These are phyloP conservation scores for Raffaelea ambrosiae DNA, from an alignment of 2,329 filamentous ascomycete genomes.

Conservation along the genomic window DNA sequence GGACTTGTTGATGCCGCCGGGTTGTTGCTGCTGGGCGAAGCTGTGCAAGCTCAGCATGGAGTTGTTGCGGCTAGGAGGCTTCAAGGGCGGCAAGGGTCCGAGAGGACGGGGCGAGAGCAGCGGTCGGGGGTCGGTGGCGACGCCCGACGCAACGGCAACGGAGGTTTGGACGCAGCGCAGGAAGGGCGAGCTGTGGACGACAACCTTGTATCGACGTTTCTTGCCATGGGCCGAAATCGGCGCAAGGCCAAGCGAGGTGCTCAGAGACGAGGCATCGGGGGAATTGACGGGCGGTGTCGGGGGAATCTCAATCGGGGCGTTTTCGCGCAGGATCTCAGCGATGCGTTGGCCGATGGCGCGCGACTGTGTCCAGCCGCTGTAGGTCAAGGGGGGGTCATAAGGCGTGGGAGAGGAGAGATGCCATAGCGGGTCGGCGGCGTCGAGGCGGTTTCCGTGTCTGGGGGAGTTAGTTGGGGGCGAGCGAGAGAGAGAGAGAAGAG, in stretches of 20 bases:
- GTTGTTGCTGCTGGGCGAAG: neutral
- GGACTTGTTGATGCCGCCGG: slow-evolving; percentile 37
- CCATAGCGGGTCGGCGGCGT: slow-evolving; percentile 93
- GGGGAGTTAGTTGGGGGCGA: neutral
- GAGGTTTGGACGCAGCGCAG: slow-evolving; percentile 88
- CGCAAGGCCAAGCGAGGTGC: no score
- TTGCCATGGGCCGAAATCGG: slow-evolving; percentile 22
- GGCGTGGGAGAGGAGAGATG: slow-evolving; percentile 86
- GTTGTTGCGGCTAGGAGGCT: neutral
- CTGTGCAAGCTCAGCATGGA: neutral
- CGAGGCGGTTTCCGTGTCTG: slow-evolving; percentile 86
- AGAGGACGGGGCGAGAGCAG: slow-evolving; percentile 10
- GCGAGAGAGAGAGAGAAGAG: neutral
- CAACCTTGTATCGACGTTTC: slow-evolving; percentile 62
- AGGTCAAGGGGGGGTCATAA: slow-evolving; percentile 92
- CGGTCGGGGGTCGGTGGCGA: slow-evolving; percentile 52
- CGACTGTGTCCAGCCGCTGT: slow-evolving; percentile 86
- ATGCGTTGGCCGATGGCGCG: slow-evolving; percentile 77
- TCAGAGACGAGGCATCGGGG: neutral
- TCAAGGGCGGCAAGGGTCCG: slow-evolving; percentile 2
- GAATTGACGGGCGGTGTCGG: neutral
- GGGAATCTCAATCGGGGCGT: slow-evolving; percentile 29
- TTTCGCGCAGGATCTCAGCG: slow-evolving; percentile 56
- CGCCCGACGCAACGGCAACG: slow-evolving; percentile 76
- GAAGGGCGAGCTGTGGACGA: slow-evolving; percentile 91